These are phyloP conservation scores for Russula earlei DNA, from an alignment of 768 basidiomycete genomes.

Conservation along the genomic window DNA sequence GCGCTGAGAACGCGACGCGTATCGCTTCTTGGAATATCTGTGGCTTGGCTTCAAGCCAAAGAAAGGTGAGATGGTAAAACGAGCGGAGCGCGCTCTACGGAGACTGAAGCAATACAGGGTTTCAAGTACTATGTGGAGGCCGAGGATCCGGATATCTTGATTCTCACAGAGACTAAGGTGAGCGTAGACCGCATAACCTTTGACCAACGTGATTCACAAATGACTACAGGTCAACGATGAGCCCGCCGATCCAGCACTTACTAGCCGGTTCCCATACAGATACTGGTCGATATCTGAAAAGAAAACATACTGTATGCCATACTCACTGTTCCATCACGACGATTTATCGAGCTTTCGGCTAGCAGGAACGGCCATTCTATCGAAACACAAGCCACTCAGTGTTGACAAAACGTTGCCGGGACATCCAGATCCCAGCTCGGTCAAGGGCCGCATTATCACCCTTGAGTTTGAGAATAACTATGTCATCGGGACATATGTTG, in stretches of 20 bases:
- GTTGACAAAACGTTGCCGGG: slow-evolving; percentile 62
- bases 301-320: slow-evolving; percentile 62
- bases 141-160: slow-evolving; percentile 76
- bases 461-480: slow-evolving; percentile 69
- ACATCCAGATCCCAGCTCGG: slow-evolving; percentile 50
- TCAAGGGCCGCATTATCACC: slow-evolving; percentile 73
- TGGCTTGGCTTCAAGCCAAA: slow-evolving; percentile 62
- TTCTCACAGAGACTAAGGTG: slow-evolving; percentile 84
- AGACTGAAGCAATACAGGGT: slow-evolving; percentile 36
- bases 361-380: slow-evolving; percentile 80
- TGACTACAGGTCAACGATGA: slow-evolving; percentile 54
- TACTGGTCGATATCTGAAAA: slow-evolving; percentile 73
- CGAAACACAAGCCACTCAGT: slow-evolving; percentile 62
- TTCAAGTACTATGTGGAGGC: slow-evolving; percentile 77
- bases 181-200: neutral
- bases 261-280: slow-evolving; percentile 52
- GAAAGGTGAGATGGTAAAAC: slow-evolving; percentile 45
- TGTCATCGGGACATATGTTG: slow-evolving; percentile 73
- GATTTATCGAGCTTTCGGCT: neutral
- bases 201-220: neutral
- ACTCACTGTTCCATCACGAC: neutral
- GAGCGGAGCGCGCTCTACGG: neutral
- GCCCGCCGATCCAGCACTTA: slow-evolving; percentile 51
- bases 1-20: slow-evolving; percentile 37
- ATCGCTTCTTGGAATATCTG: slow-evolving; percentile 76